Base-by-base conservation (phyloP, 2,329 filamentous ascomycete species). In the Fusarium sp. region DNA sequence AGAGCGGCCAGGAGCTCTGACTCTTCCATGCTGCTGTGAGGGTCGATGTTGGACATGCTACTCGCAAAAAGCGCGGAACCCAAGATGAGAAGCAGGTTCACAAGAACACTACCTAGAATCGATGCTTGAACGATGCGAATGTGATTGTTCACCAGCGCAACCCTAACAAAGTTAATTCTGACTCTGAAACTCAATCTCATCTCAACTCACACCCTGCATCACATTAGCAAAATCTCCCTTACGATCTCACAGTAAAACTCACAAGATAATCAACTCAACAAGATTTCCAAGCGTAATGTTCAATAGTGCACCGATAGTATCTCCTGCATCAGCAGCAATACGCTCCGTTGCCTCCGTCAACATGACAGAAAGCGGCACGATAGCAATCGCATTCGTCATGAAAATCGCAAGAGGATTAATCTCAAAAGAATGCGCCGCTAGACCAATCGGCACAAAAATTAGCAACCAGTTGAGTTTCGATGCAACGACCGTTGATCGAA, bases 51-150 rank as follows among this genome's bases (percentile, higher is more conserved):
- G 54, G 89, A 87, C 39, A 93, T 84, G 55, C 91, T 92, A 70
- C 91, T 92, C 10, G 92, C 83, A 4, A 94, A 81, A 72, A 94
- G 92, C 39, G 91, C 90, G 88, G 93, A 93, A 68, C 93, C 92
- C 53, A 94, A 84, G 72, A 94, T 94, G 44, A 94, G 84, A 7
- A 94, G 83, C 50, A 94, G 80, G 75, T 94, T 94, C 61, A 93
- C 91, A n/a, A 94, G 83, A 62, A 94, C 93, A 3, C 92, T 94
- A 25, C 92, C 93, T 20, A 94, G 84, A 44, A 94, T 84, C 0
- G 92, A 93, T 11, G 92, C 92, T 79, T 94, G 92, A 22, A 94
- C 92, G 65, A 94, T 92, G 33, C 89, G 86, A 53, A 94, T 92
- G 77, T 94, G 90, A 77, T 92, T 85, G 80, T 85, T 83, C 49